Evolutionary conservation across 345 rosid genomes (phyloP).

Genomic region (Physaria fendleri): DNA sequence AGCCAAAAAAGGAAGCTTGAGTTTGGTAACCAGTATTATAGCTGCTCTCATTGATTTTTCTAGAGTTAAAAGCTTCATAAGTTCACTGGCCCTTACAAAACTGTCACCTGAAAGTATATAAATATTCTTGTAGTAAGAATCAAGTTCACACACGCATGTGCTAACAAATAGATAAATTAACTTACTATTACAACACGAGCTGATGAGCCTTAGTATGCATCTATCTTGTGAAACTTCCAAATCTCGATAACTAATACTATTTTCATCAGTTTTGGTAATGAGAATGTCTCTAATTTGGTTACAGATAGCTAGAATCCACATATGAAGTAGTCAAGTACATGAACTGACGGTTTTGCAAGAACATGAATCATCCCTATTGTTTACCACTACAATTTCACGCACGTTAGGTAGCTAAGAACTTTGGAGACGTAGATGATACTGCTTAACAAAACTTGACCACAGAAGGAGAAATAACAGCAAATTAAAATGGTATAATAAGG

Average conservation of each 20-base stretch:
- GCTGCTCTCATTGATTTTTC: constrained; percentile 90
- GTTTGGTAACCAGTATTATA: constrained; percentile 74
- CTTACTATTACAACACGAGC: constrained; percentile 91
- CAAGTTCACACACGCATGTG: neutral
- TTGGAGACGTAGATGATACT: neutral
- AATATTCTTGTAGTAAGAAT: neutral
- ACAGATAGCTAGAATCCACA: constrained; percentile 1
- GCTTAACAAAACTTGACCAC: neutral
- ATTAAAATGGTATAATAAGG: neutral
- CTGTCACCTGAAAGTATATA: constrained; percentile 57
- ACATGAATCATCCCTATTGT: neutral
- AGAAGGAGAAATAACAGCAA: neutral
- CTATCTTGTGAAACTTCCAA: constrained; percentile 80
- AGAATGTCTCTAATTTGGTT: neutral
- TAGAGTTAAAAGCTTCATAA: constrained; percentile 59
- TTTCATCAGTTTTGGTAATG: neutral
- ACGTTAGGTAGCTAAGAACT: neutral
- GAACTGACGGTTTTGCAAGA: neutral
- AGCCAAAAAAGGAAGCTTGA: constrained; percentile 89
- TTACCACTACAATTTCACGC: neutral
- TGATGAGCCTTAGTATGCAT: constrained; percentile 83
- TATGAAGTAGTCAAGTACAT: neutral
- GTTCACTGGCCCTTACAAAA: constrained; percentile 74
- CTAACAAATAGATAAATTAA: neutral
- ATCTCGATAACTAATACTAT: constrained; percentile 5